phyloP scores from a whole-genome alignment of 495 filamentous ascomycete species.

The Penicillium pancosmium region DNA sequence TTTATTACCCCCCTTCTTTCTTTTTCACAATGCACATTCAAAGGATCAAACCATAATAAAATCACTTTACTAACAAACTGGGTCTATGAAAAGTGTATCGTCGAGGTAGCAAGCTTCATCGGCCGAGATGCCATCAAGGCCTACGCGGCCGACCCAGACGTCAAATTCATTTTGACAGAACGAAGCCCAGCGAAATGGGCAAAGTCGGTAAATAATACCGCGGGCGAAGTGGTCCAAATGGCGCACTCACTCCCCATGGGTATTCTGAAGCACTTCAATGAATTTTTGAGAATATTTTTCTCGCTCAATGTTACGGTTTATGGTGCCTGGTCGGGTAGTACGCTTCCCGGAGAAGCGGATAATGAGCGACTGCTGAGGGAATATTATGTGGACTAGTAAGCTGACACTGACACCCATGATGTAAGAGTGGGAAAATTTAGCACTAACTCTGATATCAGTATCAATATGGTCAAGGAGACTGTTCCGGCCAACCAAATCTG shows the following conservation, averaged over 20 bases:
- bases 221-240: conserved; percentile 6
- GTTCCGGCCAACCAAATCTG: conserved; percentile 26
- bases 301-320: conserved; percentile 17
- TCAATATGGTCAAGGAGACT: conserved; percentile 22
- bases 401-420: not conserved
- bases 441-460: conserved; percentile 9
- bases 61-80: too few relatives aligned
- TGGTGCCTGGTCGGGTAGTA: conserved; percentile 7
- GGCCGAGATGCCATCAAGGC: conserved; percentile 14
- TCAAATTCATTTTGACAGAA: conserved; percentile 33
- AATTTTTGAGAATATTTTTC: conserved; percentile 17
- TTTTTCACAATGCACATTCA: too few relatives aligned
- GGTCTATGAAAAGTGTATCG: conserved; percentile 17
- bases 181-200: conserved; percentile 26
- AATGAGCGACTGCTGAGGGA: conserved; percentile 9
- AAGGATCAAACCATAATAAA: too few relatives aligned
- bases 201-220: conserved; percentile 24
- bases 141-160: conserved; percentile 21
- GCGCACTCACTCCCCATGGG: conserved; percentile 17
- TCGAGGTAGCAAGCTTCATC: conserved; percentile 26
- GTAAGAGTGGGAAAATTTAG: not conserved
- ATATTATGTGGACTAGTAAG: conserved; percentile 28
- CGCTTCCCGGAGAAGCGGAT: conserved; percentile 3
- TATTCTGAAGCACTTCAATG: conserved; percentile 24
- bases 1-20: too few relatives aligned